Base-by-base conservation (phyloP, 352 stramenopile species). In the Pythium oligandrum region DNA sequence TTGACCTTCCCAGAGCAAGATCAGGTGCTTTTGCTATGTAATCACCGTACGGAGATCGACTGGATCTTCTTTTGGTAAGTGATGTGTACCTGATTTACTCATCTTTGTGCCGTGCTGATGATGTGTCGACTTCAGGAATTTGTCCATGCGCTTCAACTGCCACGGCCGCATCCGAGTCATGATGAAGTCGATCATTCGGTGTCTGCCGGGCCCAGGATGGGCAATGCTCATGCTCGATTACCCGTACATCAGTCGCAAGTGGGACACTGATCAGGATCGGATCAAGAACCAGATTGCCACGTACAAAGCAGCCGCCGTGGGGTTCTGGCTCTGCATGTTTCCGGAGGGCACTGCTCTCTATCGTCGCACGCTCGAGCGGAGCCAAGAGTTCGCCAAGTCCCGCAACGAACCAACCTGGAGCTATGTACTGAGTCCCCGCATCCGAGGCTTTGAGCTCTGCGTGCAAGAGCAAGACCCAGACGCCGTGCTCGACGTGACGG, bases 41-140 rank as follows among this genome's bases (percentile, higher is more conserved):
- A 91, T 64, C 80, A 91, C 54, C 78, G 83, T 40, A 90, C 73
- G 3, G 83, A 91, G 61, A 72, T 91, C 49, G 80, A 93, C 65
- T 90, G 83, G 80, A 60, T 93, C 47, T 88, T 90, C 62, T 86
- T 89, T 49, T 91, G 80, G 80, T 75, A 54, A 43, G 57, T 51
- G 26, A 6, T 4, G 5, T 50, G 17, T 26, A 26, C 17, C 17
- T 26, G 17, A 26, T 26, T 26, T 26, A 26, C 17, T 26, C 17
- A 26, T 26, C 17, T 26, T 26, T 26, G 17, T 26, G 17, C 17
- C 17, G 17, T 48, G 40, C n/a, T 12, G 17, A 35, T 36, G n/a
- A 55, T 63, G 12, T n/a, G 39, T 4, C 11, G 48, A 11, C 11
- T 47, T 4, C 31, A 70, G 57, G 57, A 89, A 78, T 56, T 44